These are phyloP conservation scores for Hippophae tibetana DNA, from an alignment of 306 rosid species.

Conservation along the genomic window DNA sequence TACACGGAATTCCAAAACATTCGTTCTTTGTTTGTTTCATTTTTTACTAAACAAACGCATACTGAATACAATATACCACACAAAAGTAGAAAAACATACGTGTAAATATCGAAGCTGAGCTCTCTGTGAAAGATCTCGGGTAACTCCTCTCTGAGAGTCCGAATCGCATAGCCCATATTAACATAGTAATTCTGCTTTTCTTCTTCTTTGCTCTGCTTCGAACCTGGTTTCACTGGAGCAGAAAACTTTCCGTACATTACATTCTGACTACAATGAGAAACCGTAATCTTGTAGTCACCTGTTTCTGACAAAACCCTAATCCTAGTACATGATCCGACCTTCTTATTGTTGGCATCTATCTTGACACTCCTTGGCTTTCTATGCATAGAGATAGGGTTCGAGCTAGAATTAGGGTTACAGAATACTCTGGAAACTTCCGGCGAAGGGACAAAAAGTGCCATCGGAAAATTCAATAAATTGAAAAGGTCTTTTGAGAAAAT, in stretches of 20 bases:
- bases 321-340: conserved; percentile 24
- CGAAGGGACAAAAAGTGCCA: conserved; percentile 52
- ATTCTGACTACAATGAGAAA: conserved; percentile 26
- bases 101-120: conserved; percentile 62
- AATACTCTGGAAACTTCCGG: conserved; percentile 28
- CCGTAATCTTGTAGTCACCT: conserved; percentile 14
- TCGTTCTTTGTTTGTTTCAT: not conserved
- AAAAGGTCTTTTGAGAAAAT: not conserved
- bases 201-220: conserved; percentile 59
- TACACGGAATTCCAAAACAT: not conserved
- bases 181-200: conserved; percentile 68
- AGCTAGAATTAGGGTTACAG: conserved; percentile 28
- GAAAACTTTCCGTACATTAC: conserved; percentile 55
- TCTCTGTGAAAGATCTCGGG: conserved; percentile 62
- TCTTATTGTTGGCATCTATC: conserved; percentile 19
- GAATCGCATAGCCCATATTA: conserved; percentile 73
- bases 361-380: conserved; percentile 26
- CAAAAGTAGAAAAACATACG: conserved; percentile 23
- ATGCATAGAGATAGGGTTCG: conserved; percentile 29
- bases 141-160: conserved; percentile 70
- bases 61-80: not conserved
- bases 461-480: conserved; percentile 6
- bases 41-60: not conserved
- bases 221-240: conserved; percentile 46
- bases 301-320: conserved; percentile 23